These are phyloP conservation scores for Striga asiatica DNA, from an alignment of 257 asterid genomes.

Conservation along the genomic window DNA sequence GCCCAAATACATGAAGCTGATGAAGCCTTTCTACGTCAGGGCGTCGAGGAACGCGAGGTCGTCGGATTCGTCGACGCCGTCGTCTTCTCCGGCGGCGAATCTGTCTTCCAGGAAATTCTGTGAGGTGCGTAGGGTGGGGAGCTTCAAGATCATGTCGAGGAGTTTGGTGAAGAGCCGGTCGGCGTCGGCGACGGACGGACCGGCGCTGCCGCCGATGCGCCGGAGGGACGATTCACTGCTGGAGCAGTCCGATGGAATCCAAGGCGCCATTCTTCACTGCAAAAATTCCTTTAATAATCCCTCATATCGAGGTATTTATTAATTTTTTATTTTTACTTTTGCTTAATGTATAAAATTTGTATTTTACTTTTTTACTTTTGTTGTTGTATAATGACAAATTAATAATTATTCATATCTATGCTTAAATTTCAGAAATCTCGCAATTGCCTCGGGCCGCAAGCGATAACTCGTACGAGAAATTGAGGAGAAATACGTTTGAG, in stretches of 20 bases:
- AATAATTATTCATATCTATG: not conserved
- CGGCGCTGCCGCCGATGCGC: conserved; percentile 24
- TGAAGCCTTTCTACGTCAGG: conserved; percentile 51
- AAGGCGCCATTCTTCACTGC: conserved; percentile 53
- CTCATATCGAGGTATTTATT: conserved; percentile 27
- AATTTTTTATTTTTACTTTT: not conserved
- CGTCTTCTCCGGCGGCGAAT: conserved; percentile 41
- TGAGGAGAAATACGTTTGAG: not conserved
- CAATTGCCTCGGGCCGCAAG: not conserved
- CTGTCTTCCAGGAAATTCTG: conserved; percentile 35
- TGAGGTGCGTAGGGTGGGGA: conserved; percentile 38
- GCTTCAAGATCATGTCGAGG: conserved; percentile 44
- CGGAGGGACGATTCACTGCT: conserved; percentile 66
- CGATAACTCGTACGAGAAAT: not conserved
- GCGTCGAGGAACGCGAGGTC: conserved; percentile 36
- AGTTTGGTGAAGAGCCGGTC: conserved; percentile 59
- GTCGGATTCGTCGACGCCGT: conserved; percentile 32
- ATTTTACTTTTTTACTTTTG: no score
- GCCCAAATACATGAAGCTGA: conserved; percentile 52
- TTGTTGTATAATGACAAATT: no score
- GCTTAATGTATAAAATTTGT: no score
- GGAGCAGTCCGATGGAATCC: conserved; percentile 57
- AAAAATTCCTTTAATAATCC: conserved; percentile 31
- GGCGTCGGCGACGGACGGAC: conserved; percentile 33
- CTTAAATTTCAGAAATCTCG: not conserved